Evolutionary conservation across 805 yeast species (phyloP).

Genomic region (Ogataea pignaliae): DNA sequence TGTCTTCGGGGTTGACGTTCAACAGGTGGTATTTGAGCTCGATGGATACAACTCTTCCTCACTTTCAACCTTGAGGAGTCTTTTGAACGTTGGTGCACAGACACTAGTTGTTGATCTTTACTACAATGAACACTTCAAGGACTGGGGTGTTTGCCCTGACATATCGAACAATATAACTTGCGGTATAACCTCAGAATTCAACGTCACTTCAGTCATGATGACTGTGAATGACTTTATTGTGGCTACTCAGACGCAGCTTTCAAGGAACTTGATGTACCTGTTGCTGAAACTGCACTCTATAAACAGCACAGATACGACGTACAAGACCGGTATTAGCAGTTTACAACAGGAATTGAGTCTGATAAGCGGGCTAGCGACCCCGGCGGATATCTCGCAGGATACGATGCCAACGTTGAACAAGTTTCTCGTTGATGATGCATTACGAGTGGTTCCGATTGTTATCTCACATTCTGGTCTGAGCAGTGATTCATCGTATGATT

Average conservation of each 20-base stretch:
- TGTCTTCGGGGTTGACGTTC: conserved; percentile 36
- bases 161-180: conserved; percentile 22
- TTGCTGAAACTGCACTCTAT: conserved; percentile 33
- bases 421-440: conserved; percentile 31
- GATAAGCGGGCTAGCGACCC: conserved; percentile 1
- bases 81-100: conserved; percentile 43
- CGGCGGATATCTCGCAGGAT: not conserved
- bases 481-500: conserved; percentile 28
- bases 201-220: conserved; percentile 22
- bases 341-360: conserved; percentile 7
- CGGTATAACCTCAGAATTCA: conserved; percentile 12
- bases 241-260: conserved; percentile 41
- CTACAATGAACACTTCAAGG: conserved; percentile 41
- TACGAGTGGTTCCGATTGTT: conserved; percentile 35
- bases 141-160: conserved; percentile 59
- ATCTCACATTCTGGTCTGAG: conserved; percentile 23
- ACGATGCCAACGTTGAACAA: conserved; percentile 31
- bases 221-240: conserved; percentile 32
- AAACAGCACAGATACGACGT: not conserved
- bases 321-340: conserved; percentile 7
- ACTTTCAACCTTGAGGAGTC: conserved; percentile 20
- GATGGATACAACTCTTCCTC: conserved; percentile 31
- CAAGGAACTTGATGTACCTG: conserved; percentile 40
- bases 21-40: conserved; percentile 27
- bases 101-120: conserved; percentile 50